Evolutionary conservation across 2,329 filamentous ascomycete genomes (phyloP).

Genomic region (Nannizziopsis arthrosporioides): DNA sequence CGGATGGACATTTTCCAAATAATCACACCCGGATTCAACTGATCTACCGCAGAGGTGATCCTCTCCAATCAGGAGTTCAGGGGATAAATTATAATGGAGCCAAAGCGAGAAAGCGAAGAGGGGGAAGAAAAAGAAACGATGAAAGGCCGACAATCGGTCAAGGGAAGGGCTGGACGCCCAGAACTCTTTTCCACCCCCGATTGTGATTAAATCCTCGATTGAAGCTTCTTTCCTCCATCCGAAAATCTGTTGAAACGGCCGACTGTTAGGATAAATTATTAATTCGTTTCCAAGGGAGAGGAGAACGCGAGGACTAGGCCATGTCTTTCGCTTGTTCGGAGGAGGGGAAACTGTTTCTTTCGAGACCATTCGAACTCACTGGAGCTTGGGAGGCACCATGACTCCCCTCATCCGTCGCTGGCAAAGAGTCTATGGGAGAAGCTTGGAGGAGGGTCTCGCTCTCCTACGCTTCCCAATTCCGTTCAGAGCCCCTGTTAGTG

Average conservation of each 20-base stretch:
- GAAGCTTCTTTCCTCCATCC: background rate
- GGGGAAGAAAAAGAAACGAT: background rate
- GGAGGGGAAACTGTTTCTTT: background rate
- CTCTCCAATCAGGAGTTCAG: slow-evolving; percentile 7
- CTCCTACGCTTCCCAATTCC: slow-evolving; percentile 5
- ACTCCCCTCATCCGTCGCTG: too few relatives aligned
- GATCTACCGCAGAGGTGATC: background rate
- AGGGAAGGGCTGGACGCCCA: background rate
- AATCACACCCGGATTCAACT: background rate
- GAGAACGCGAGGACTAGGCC: background rate
- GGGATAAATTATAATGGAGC: slow-evolving; percentile 2
- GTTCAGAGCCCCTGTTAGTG: slow-evolving; percentile 6
- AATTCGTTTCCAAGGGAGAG: background rate
- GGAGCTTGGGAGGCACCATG: background rate
- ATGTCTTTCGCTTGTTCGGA: background rate
- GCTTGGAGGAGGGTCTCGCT: background rate
- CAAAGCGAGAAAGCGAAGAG: background rate
- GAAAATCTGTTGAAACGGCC: background rate
- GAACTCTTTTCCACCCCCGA: background rate
- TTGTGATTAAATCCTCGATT: background rate
- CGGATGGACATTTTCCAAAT: slow-evolving; percentile 6
- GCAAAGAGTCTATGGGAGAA: too few relatives aligned
- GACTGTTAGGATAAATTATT: background rate
- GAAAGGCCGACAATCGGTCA: background rate
- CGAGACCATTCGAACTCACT: background rate